Evolutionary conservation across 2,329 filamentous ascomycete genomes (phyloP).

Genomic region (Rhynchosporium agropyri): DNA sequence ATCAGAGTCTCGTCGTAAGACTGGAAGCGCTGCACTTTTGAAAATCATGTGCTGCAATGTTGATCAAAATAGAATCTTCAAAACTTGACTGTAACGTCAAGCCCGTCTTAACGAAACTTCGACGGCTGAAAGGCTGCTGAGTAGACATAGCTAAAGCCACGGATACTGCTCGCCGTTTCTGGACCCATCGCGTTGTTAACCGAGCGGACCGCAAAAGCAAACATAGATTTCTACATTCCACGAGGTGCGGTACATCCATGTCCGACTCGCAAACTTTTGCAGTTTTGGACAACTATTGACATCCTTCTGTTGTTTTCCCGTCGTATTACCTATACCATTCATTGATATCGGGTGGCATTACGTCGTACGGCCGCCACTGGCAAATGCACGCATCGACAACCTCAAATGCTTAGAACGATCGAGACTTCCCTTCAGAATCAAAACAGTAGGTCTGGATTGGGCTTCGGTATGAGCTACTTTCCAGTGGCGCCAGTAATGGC

Average conservation of each 20-base stretch:
- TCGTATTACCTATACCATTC: not conserved
- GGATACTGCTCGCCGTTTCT: not conserved
- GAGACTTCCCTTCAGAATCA: not conserved
- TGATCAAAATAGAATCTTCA: not conserved
- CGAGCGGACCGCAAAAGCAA: slow-evolving; percentile 6
- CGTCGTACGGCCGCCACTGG: not conserved
- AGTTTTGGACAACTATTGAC: not conserved
- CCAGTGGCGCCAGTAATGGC: not conserved
- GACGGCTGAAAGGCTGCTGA: not conserved
- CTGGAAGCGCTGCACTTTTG: slow-evolving; percentile 10
- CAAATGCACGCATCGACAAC: not conserved
- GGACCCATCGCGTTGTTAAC: not conserved
- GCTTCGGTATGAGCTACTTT: not conserved
- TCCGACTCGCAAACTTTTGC: not conserved
- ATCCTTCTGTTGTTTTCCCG: not conserved
- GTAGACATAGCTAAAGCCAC: not conserved
- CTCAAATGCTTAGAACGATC: not conserved
- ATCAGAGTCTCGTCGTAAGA: not conserved
- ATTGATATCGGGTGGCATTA: not conserved
- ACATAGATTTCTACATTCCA: not conserved
- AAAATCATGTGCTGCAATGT: not conserved
- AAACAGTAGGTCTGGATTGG: not conserved
- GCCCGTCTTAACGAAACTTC: not conserved
- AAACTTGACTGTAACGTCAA: not conserved
- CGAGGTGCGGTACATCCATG: not conserved